These are phyloP conservation scores for Panicum miliaceum DNA, from an alignment of 176 grass and related monocot genomes.

Conservation along the genomic window DNA sequence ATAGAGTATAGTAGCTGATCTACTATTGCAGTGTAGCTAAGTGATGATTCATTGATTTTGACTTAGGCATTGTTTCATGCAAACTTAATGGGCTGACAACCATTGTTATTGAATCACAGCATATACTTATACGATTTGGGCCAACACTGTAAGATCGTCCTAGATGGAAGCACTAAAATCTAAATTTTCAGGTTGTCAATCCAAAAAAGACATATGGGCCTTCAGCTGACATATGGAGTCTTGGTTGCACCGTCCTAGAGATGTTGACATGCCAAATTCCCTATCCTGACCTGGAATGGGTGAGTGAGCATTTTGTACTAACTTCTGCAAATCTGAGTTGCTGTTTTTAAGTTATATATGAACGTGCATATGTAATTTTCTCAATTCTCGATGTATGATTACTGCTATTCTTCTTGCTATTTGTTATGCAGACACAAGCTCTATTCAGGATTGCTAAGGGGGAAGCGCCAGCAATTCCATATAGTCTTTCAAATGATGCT, in stretches of 20 bases:
- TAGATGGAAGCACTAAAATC: slow-evolving; percentile 38
- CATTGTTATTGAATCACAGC: neutral
- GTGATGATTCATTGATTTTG: slow-evolving; percentile 11
- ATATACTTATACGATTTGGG: slow-evolving; percentile 28
- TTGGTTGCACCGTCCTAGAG: slow-evolving; percentile 76
- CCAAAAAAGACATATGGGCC: slow-evolving; percentile 64
- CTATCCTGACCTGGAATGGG: slow-evolving; percentile 70
- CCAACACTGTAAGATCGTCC: slow-evolving; percentile 19
- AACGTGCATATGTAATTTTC: neutral
- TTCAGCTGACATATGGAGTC: slow-evolving; percentile 78
- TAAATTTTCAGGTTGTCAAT: slow-evolving; percentile 70
- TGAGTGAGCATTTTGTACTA: slow-evolving; percentile 37
- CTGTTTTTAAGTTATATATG: neutral
- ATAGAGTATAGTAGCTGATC: neutral
- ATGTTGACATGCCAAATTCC: slow-evolving; percentile 65
- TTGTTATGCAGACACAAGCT: slow-evolving; percentile 70
- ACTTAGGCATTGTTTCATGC: neutral
- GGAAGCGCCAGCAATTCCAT: slow-evolving; percentile 58
- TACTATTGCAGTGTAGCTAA: slow-evolving; percentile 3
- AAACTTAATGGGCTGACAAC: neutral
- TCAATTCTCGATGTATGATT: neutral
- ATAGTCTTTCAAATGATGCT: slow-evolving; percentile 50
- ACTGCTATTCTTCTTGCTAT: neutral
- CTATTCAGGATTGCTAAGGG: slow-evolving; percentile 58
- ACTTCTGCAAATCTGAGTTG: slow-evolving; percentile 4